A percentile compares a stretch with the other conserved stretches of the same genome.
Conservation (phyloP, 805 yeast species). For the Metschnikowia similis region DNA sequence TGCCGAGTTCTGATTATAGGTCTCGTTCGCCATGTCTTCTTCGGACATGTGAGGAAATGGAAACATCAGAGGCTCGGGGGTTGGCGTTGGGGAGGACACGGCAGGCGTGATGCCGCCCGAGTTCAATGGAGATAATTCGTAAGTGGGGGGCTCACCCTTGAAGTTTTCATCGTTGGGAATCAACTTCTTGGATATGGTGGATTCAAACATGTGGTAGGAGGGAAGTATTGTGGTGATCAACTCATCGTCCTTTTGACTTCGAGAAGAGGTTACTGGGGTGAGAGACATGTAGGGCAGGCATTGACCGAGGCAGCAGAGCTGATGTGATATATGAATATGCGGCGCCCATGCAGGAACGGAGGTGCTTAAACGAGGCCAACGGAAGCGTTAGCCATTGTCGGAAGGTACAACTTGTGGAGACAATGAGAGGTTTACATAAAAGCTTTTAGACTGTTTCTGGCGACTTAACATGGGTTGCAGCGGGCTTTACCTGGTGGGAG, state of each 20-base stretch:
- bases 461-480: too few species aligned
- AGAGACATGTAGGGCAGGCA: conserved; percentile 7
- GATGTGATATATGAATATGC: not conserved
- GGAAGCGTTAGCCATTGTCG: not conserved
- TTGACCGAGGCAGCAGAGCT: not conserved
- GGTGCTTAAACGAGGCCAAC: not conserved
- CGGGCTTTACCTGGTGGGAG: too few species aligned
- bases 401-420: not conserved
- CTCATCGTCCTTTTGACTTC: conserved; percentile 21
- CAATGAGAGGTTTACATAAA: not conserved
- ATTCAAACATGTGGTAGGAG: conserved; percentile 42
- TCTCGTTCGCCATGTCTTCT: conserved; percentile 4
- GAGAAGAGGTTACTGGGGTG: conserved; percentile 7
- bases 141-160: conserved; percentile 38
- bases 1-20: conserved; percentile 13
- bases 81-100: conserved; percentile 1
- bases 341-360: not conserved
- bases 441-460: too few species aligned
- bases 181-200: conserved; percentile 36
- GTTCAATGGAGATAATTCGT: conserved; percentile 20
- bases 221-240: conserved; percentile 37
- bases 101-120: conserved; percentile 18
- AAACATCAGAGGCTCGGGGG: conserved; percentile 5
- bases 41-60: conserved; percentile 14
- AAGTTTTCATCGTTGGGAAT: conserved; percentile 37